Evolutionary conservation across 106 monocot species (phyloP).

Genomic region (Agapanthus africanus): DNA sequence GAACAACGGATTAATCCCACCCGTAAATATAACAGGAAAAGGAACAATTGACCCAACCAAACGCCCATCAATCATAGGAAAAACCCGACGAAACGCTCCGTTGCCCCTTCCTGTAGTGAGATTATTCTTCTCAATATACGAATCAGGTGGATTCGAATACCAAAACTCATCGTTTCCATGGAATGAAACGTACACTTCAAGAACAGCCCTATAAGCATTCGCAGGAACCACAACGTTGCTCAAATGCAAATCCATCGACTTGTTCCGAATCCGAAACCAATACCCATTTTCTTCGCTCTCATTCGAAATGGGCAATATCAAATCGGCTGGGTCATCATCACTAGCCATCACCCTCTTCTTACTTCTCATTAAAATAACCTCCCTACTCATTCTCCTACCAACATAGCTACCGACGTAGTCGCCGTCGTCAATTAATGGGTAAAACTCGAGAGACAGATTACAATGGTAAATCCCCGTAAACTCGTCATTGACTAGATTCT

Average conservation of each 20-base stretch:
- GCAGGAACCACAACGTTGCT: conserved; percentile 29
- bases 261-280: conserved; percentile 67
- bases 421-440: conserved; percentile 6
- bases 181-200: conserved; percentile 59
- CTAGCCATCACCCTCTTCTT: conserved; percentile 10
- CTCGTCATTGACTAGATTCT: conserved; percentile 53
- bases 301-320: conserved; percentile 54
- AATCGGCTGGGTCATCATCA: conserved; percentile 38
- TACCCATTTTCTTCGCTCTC: conserved; percentile 29
- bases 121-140: conserved; percentile 55
- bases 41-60: conserved; percentile 46
- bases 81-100: conserved; percentile 49
- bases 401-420: neutral
- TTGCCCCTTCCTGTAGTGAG: conserved; percentile 54
- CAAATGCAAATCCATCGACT: conserved; percentile 14
- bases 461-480: conserved; percentile 59
- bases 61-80: conserved; percentile 31
- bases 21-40: conserved; percentile 60
- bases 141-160: conserved; percentile 71
- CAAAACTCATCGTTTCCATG: conserved; percentile 75
- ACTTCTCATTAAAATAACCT: neutral
- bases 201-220: conserved; percentile 56
- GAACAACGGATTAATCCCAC: conserved; percentile 71
- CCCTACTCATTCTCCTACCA: neutral
- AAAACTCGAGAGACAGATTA: conserved; percentile 52